Evolutionary conservation across 345 rosid species (phyloP), one percentile per base, ranked within the genome.

Genomic region (Jatropha curcas): DNA sequence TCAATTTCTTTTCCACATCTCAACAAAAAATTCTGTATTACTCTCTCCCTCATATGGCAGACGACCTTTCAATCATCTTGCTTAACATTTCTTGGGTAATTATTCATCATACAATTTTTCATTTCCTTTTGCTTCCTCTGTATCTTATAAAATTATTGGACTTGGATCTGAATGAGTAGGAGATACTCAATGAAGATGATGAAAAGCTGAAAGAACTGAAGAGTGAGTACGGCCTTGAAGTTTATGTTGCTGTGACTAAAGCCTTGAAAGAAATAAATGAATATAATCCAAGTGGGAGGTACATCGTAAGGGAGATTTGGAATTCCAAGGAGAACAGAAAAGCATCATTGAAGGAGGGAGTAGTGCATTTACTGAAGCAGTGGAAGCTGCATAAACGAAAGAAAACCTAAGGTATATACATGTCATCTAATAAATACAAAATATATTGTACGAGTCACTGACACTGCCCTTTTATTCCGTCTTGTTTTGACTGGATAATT

Each of bases 241-340:
- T 70, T 48, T 58, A 28, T 45, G n/a, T 73, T 70, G 82, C 86
- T 60, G 86, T 86, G 68, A 52, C 22, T 7, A 73, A 55, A 35
- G 84, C 88, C 12, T 22, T 77, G 52, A 53, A 6, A 3, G 86
- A 86, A 77, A 60, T 81, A 67, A 84, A 79, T 14, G 82, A 82
- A 46, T 86, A 82, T 66, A 84, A 84, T 16, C 81, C 80, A 28
- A 86, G 88, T 68, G 90, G 90, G 8, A 79, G 90, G 65, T 81
- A 82, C 73, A 27, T 50, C 0, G 76, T 82, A 17, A 61, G 65
- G 11, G 90, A 82, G 82, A 56, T 84, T 4, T 87, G 88, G 86
- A 59, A 87, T 71, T 67, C 51, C 31, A 71, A 51, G 67, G 80
- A 59, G 51, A 65, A 60, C 34, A 79, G 82, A 75, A 84, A 71